Conservation (phyloP, 352 stramenopile species). For the Phytophthora melonis region DNA sequence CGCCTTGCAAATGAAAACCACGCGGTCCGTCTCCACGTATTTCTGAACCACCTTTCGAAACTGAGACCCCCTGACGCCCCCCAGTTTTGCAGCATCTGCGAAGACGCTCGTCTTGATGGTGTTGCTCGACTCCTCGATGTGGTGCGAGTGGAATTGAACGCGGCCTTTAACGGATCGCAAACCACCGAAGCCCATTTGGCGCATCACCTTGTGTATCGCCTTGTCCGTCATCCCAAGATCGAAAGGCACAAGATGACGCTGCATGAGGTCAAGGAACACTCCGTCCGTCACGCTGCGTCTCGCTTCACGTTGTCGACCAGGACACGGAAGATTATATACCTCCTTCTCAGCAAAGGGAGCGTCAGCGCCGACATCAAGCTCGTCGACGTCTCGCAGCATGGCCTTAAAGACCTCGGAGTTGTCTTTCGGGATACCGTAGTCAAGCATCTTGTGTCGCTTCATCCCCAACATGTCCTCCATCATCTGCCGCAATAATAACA, state of each 20-base stretch:
- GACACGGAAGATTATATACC: conserved; percentile 25
- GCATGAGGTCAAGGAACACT: conserved; percentile 38
- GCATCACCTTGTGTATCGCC: conserved; percentile 20
- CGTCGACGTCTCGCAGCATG: conserved; percentile 28
- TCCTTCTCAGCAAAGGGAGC: conserved; percentile 25
- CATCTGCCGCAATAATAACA: conserved; percentile 17
- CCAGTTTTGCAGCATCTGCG: not conserved
- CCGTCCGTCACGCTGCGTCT: conserved; percentile 22
- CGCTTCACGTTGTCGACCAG: conserved; percentile 24
- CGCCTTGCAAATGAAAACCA: conserved; percentile 32
- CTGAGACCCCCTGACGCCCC: not conserved
- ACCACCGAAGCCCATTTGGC: not conserved
- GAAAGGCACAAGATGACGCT: conserved; percentile 39
- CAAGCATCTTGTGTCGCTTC: conserved; percentile 26
- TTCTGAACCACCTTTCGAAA: conserved; percentile 22
- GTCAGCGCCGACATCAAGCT: conserved; percentile 33
- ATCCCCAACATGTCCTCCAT: conserved; percentile 24
- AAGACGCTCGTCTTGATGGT: conserved; percentile 20
- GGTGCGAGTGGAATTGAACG: conserved; percentile 8
- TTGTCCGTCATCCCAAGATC: conserved; percentile 4
- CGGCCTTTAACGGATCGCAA: not conserved
- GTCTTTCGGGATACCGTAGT: not conserved
- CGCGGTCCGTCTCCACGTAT: conserved; percentile 31
- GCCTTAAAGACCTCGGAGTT: conserved; percentile 20
- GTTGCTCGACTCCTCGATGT: conserved; percentile 19